Percentiles rank a stretch among this genome's conserved stretches.
These are phyloP conservation scores for Colletotrichum sp. DNA, from an alignment of 2,329 filamentous ascomycete genomes.

Conservation along the genomic window DNA sequence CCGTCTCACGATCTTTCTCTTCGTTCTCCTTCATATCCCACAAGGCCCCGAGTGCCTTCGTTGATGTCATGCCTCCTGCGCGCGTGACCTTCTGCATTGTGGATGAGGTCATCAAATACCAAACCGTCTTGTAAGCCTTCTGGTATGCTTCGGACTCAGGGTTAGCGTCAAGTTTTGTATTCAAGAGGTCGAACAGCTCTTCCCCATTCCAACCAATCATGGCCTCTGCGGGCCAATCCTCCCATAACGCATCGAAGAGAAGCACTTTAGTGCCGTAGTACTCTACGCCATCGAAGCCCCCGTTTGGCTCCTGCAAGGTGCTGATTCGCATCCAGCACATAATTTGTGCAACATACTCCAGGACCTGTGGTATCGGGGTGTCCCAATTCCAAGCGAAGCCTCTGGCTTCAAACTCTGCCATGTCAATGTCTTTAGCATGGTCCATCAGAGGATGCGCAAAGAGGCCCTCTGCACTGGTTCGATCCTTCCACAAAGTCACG, in stretches of 20 bases:
- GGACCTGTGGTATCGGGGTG: slow-evolving; percentile 27
- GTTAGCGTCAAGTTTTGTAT: background rate
- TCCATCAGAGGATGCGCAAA: slow-evolving; percentile 27
- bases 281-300: slow-evolving; percentile 26
- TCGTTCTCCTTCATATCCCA: slow-evolving; percentile 5
- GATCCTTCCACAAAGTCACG: slow-evolving; percentile 31
- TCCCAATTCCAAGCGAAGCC: slow-evolving; percentile 34
- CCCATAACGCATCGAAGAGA: background rate
- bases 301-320: slow-evolving; percentile 26
- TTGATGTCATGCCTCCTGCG: background rate
- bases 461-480: slow-evolving; percentile 29
- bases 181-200: background rate
- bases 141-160: slow-evolving; percentile 1
- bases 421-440: slow-evolving; percentile 29
- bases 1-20: background rate
- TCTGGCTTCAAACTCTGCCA: slow-evolving; percentile 25
- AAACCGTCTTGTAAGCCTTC: background rate
- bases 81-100: slow-evolving; percentile 9
- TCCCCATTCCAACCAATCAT: slow-evolving; percentile 4
- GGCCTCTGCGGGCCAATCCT: background rate
- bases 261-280: slow-evolving; percentile 21
- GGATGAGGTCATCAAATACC: background rate
- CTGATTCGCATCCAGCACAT: slow-evolving; percentile 36
- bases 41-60: background rate
- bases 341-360: slow-evolving; percentile 44